Base-by-base conservation (phyloP, 2,329 filamentous ascomycete genomes). In the Claviceps maximensis region DNA sequence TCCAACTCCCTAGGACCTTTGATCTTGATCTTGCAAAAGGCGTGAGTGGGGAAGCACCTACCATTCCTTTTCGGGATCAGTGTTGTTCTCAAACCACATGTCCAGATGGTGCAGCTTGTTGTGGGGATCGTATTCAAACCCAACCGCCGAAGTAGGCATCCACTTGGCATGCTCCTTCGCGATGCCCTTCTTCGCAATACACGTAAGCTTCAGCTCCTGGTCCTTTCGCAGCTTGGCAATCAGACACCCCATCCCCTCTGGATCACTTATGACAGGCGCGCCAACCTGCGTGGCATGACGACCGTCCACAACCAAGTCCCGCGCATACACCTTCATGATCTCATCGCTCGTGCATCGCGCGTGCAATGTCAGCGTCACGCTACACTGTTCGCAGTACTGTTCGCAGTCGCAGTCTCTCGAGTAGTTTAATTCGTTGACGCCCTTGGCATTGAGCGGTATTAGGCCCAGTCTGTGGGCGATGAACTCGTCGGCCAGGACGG, bases 111-210 rank as follows among this genome's bases (percentile, higher is more conserved):
- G 81, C 59, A 98, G 74, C 72, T 95, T 96, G 73, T 98, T 98
- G 69, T 94, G 87, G 56, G 93, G 93, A 67, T 98, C 93, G 69
- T 98, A 98, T 70, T 98, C 93, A 66, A 98, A 98, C 25, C 89
- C 90, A 42, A 98, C 84, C 3, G 93, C 93, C 42, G 89, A 80
- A 38, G 87, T 91, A 2, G 93, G 90, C 63, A 89, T 87, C 93
- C 93, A 98, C 70, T 98, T 98, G 10, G 93, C 88, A 70, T 98
- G 93, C 69, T 98, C 93, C 75, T 98, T 98, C 40, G 91, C 90
- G 58, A 97, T 97, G 1, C 93, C 93, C 77, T 97, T 97, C 77
- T 95, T 96, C 50, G 91, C 93, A 59, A 96, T 86, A 66, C 91
- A 97, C 56, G 81, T 87, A 64, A 98, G 80, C 67, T 89, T 85